Conservation (phyloP, 306 rosid genomes). For the Rosa lucieae region DNA sequence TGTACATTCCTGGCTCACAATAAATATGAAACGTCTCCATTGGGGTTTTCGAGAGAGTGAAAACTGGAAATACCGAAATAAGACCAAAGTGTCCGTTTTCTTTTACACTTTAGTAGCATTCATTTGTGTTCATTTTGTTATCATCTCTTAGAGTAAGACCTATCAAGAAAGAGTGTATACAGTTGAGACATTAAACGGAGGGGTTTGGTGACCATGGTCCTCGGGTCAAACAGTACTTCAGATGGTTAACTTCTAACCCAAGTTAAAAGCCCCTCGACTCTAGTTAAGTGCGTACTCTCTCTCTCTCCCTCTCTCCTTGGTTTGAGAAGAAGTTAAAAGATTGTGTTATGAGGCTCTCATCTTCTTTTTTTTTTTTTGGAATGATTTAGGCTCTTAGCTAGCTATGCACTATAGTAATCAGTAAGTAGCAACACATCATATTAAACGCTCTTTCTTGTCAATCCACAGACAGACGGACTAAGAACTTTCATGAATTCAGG, state of each 20-base stretch:
- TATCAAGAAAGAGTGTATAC: neutral
- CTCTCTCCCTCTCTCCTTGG: neutral
- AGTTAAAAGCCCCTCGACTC: constrained; percentile 3
- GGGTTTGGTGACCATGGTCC: constrained; percentile 26
- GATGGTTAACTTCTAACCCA: constrained; percentile 41
- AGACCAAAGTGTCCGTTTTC: neutral
- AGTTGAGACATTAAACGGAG: neutral
- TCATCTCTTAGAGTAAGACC: neutral
- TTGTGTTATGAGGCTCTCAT: constrained; percentile 27
- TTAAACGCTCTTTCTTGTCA: constrained; percentile 61
- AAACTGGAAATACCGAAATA: neutral
- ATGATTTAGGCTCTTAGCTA: neutral
- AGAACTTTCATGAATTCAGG: constrained; percentile 42
- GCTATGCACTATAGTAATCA: constrained; percentile 33
- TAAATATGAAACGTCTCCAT: constrained; percentile 58
- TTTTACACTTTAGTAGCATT: neutral
- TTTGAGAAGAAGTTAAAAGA: constrained; percentile 48
- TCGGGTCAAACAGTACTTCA: constrained; percentile 47
- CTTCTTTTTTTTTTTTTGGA: no score
- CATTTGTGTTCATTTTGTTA: neutral
- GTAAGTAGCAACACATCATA: constrained; percentile 50
- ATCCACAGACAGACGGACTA: constrained; percentile 61
- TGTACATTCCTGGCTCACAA: constrained; percentile 34
- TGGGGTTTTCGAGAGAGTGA: constrained; percentile 41
- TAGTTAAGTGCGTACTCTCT: neutral